These are phyloP conservation scores for Euptelea pleiosperma DNA, from an alignment of 164 flowering plant species.

Conservation along the genomic window DNA sequence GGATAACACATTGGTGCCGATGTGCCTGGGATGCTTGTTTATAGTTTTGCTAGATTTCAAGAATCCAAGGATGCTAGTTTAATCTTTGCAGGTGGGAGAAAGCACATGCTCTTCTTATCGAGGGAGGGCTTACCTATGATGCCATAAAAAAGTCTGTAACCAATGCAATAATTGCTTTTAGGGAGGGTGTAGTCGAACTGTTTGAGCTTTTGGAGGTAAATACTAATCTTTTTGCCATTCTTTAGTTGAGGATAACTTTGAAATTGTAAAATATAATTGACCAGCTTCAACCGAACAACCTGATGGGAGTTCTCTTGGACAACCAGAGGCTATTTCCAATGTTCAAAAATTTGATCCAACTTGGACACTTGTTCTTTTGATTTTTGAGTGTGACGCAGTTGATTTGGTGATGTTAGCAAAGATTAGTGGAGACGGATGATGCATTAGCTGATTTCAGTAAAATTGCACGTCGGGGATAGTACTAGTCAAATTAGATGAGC, in stretches of 20 bases:
- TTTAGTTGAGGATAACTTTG: neutral
- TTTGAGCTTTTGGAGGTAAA: conserved; percentile 84
- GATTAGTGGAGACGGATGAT: too few relatives aligned
- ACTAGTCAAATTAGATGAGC: too few relatives aligned
- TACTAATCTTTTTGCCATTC: neutral
- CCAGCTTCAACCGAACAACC: neutral
- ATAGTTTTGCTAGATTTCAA: neutral
- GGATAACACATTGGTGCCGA: too few relatives aligned
- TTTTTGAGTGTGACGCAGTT: too few relatives aligned
- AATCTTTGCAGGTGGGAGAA: conserved; percentile 78
- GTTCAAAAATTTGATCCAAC: too few relatives aligned
- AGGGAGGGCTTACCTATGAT: conserved; percentile 85
- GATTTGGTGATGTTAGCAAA: too few relatives aligned
- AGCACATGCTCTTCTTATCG: conserved; percentile 80
- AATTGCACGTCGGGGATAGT: too few relatives aligned
- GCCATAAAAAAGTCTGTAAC: conserved; percentile 71
- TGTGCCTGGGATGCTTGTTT: neutral
- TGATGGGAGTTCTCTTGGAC: too few relatives aligned
- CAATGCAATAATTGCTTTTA: conserved; percentile 62
- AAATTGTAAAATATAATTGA: neutral
- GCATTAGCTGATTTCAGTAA: too few relatives aligned
- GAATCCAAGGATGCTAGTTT: conserved; percentile 7
- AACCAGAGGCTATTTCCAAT: too few relatives aligned
- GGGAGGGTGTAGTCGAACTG: conserved; percentile 85
- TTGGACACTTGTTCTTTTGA: too few relatives aligned